Conservation (phyloP, 2,329 filamentous ascomycete genomes). For the Alternaria infectoria region DNA sequence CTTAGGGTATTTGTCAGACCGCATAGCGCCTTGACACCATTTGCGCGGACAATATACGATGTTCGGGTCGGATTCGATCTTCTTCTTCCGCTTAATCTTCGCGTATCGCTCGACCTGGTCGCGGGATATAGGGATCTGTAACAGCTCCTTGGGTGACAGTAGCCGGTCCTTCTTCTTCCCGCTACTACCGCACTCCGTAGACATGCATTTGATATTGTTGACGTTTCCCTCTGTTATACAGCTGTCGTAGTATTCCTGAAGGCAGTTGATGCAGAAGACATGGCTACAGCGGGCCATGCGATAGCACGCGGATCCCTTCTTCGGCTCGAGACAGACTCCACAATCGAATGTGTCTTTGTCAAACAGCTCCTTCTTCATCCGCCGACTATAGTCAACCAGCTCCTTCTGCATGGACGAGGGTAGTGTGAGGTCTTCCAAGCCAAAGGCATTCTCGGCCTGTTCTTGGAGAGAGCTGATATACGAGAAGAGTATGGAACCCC, state of each 20-base stretch:
- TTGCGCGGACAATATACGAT: conserved; percentile 90
- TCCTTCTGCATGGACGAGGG: conserved; percentile 65
- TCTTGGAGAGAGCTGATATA: conserved; percentile 68
- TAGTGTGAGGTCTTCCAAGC: conserved; percentile 56
- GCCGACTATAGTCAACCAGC: conserved; percentile 78
- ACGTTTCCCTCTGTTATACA: conserved; percentile 88
- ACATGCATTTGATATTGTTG: conserved; percentile 77
- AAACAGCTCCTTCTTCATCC: conserved; percentile 75
- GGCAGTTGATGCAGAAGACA: conserved; percentile 87
- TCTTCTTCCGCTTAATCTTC: conserved; percentile 87
- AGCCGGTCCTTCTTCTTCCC: conserved; percentile 61
- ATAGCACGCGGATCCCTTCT: conserved; percentile 84
- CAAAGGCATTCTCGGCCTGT: conserved; percentile 62
- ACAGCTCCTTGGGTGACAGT: conserved; percentile 81
- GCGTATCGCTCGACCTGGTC: conserved; percentile 85
- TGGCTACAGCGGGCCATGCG: conserved; percentile 83
- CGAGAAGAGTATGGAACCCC: conserved; percentile 62
- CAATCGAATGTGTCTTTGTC: conserved; percentile 87
- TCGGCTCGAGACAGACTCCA: conserved; percentile 87
- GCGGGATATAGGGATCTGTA: conserved; percentile 59
- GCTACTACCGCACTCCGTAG: conserved; percentile 67
- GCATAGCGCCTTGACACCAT: conserved; percentile 91
- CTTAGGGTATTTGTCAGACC: conserved; percentile 58
- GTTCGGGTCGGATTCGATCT: conserved; percentile 87
- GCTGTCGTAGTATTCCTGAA: conserved; percentile 87